Base-by-base conservation (phyloP, 2,329 filamentous ascomycete species). In the Colletotrichum sublineola region DNA sequence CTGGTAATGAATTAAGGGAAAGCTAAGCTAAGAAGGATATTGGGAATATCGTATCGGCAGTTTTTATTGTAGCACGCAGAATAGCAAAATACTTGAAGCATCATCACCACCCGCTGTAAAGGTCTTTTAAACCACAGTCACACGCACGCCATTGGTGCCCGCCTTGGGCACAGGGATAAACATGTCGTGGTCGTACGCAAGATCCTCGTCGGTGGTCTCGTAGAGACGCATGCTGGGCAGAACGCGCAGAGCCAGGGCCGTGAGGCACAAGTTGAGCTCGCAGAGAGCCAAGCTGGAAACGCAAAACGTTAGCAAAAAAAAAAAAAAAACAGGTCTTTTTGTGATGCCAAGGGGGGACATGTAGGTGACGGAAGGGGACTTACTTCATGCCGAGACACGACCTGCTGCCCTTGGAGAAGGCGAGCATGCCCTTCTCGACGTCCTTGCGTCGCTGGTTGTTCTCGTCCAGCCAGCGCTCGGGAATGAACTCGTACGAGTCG, bases 331-430 rank as follows among this genome's bases (percentile, higher is more conserved):
- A 24, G 24, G 24, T 24, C 24, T 24, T 24, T 24, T 24, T 1
- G 24, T 24, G 24, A 24, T 24, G 24, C 24, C 24, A 24, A 24
- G 24, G 24, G 24, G 24, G 24, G 24, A 24, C 24, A 24, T 24
- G 24, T 24, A 24, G 24, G 24, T 24, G 24, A 24, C 24, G 24
- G 53, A 33, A 31, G 11, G 50, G 7, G 42, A 73, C 74, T 75
- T 72, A 82, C 80, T 82, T 80, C 70, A 78, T 78, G 20, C 85
- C 84, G 5, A 86, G 76, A 67, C 85, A 86, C n/a, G 77, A 77
- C 18, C 84, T 75, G 5, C 79, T 78, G 2, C 83, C 85, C 61
- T 81, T 84, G 3, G 80, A 81, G 73, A 86, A 86, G 1, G 82
- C 67, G 18, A 85, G 77, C 55, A 86, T 79, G 52, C 79, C 80